These are phyloP conservation scores for Globisporangium solare DNA, from an alignment of 352 stramenopile genomes.

Conservation along the genomic window DNA sequence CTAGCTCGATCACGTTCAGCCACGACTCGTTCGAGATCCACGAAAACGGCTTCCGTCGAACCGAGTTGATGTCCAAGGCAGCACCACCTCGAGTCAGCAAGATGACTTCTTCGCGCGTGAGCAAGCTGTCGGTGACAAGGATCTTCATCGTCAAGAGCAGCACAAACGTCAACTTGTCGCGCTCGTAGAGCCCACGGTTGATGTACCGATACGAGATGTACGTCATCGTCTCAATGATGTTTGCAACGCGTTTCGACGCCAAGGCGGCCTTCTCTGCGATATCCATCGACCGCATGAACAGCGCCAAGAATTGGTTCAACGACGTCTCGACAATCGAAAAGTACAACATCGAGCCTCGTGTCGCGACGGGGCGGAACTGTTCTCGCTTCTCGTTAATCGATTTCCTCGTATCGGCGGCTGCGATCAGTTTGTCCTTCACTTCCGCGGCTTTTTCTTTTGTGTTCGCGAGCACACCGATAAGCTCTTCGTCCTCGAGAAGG, in stretches of 20 bases:
- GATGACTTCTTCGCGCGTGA: slow-evolving; percentile 94
- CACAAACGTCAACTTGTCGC: slow-evolving; percentile 98
- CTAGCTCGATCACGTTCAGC: slow-evolving; percentile 97
- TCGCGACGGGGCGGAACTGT: slow-evolving; percentile 97
- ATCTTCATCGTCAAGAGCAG: slow-evolving; percentile 98
- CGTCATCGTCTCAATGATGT: slow-evolving; percentile 99
- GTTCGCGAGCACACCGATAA: slow-evolving; percentile 97
- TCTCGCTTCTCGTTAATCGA: slow-evolving; percentile 98
- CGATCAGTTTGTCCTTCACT: slow-evolving; percentile 97
- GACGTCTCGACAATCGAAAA: slow-evolving; percentile 99
- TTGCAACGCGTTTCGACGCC: slow-evolving; percentile 96
- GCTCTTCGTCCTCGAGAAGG: slow-evolving; percentile 97
- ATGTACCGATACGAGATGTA: slow-evolving; percentile 99
- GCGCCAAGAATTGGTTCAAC: slow-evolving; percentile 95
- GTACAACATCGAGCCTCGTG: slow-evolving; percentile 95
- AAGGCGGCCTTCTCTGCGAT: slow-evolving; percentile 95
- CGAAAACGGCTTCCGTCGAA: slow-evolving; percentile 94
- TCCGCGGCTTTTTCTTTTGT: slow-evolving; percentile 98
- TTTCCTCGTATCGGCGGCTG: slow-evolving; percentile 94
- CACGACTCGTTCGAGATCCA: slow-evolving; percentile 98
- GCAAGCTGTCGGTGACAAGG: slow-evolving; percentile 90
- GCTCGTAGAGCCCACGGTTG: slow-evolving; percentile 97
- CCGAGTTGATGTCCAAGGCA: slow-evolving; percentile 96
- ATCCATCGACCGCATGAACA: slow-evolving; percentile 99
- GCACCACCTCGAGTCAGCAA: slow-evolving; percentile 94